These are phyloP conservation scores for Kluyveromyces nonfermentans DNA, from an alignment of 805 yeast genomes.

Conservation along the genomic window DNA sequence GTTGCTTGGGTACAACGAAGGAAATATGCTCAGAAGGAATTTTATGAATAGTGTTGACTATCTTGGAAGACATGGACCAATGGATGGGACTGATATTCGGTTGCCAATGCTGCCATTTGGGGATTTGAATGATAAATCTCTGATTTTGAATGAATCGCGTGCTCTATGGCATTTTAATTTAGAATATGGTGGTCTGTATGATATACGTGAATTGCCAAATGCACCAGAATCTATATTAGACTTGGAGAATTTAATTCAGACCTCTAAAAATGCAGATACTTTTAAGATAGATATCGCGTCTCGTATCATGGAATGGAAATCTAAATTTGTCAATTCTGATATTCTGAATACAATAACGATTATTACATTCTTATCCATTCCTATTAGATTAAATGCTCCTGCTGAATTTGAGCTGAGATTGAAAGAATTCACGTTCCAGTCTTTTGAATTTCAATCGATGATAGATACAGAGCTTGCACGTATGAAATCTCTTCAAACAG, in stretches of 20 bases:
- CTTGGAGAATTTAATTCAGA: slow-evolving; percentile 27
- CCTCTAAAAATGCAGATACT: slow-evolving; percentile 27
- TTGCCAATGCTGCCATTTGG: slow-evolving; percentile 66
- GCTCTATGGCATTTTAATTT: slow-evolving; percentile 51
- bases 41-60: slow-evolving; percentile 36
- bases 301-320: slow-evolving; percentile 12
- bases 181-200: slow-evolving; percentile 32
- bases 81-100: slow-evolving; percentile 11
- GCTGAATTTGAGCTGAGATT: slow-evolving; percentile 20
- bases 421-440: slow-evolving; percentile 20
- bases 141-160: slow-evolving; percentile 60
- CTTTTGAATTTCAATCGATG: slow-evolving; percentile 14
- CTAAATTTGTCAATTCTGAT: slow-evolving; percentile 10
- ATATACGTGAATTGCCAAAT: slow-evolving; percentile 36
- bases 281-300: slow-evolving; percentile 14
- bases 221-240: slow-evolving; percentile 36
- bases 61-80: slow-evolving; percentile 18
- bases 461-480: slow-evolving; percentile 1
- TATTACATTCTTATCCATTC: slow-evolving; percentile 20
- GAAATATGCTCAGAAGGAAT: slow-evolving; percentile 38
- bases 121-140: slow-evolving; percentile 31
- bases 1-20: slow-evolving; percentile 36
- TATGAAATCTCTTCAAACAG: not conserved
- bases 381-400: slow-evolving; percentile 18
- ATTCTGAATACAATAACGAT: slow-evolving; percentile 17